Evolutionary conservation across 1,284 basidiomycete genomes (phyloP).

Genomic region (Grifola frondosa): DNA sequence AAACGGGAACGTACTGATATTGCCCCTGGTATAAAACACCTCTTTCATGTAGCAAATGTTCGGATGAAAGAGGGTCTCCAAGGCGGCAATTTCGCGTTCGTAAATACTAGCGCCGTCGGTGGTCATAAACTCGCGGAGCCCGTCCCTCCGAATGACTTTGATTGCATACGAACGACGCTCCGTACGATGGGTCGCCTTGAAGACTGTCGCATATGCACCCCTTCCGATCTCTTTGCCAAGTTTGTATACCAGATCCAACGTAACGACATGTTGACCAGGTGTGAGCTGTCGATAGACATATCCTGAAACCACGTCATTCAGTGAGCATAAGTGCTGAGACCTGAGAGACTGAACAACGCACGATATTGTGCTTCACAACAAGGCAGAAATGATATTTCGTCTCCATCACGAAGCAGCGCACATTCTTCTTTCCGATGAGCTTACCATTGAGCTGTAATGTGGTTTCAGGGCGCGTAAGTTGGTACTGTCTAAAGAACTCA

Average conservation of each 20-base stretch:
- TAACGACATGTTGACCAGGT: slow-evolving; percentile 42
- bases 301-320: too few species aligned
- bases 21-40: slow-evolving; percentile 61
- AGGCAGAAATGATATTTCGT: slow-evolving; percentile 81
- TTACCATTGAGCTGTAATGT: slow-evolving; percentile 63
- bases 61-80: slow-evolving; percentile 69
- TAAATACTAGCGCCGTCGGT: slow-evolving; percentile 34
- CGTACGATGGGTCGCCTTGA: slow-evolving; percentile 59
- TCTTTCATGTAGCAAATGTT: slow-evolving; percentile 83
- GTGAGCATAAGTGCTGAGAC: not conserved
- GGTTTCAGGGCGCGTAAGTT: too few species aligned
- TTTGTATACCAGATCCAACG: slow-evolving; percentile 63
- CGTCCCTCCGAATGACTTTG: slow-evolving; percentile 66
- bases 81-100: slow-evolving; percentile 78
- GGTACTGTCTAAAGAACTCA: slow-evolving; percentile 53
- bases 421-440: slow-evolving; percentile 55
- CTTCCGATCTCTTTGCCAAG: slow-evolving; percentile 68
- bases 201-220: slow-evolving; percentile 78
- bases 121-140: slow-evolving; percentile 25
- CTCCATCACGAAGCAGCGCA: slow-evolving; percentile 71
- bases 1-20: slow-evolving; percentile 53
- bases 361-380: slow-evolving; percentile 58
- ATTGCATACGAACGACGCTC: slow-evolving; percentile 67
- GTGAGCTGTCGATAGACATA: slow-evolving; percentile 54
- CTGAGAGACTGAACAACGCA: slow-evolving; percentile 28